Percentiles rank a stretch among this genome's conserved stretches.
Conservation (phyloP, 83 land plant species). For the Picea abies region DNA sequence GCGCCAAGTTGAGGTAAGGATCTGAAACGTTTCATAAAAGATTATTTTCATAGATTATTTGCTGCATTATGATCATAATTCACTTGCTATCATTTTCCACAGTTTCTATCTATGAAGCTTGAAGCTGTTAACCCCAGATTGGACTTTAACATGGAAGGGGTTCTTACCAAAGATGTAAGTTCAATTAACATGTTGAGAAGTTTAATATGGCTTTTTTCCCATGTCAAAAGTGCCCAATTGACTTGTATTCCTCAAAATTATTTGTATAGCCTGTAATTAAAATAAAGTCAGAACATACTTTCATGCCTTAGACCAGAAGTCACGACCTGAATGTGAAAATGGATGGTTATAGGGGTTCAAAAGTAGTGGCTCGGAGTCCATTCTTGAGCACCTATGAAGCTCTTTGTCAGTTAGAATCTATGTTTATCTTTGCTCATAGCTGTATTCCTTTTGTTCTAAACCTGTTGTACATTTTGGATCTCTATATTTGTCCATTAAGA, state of each 20-base stretch:
- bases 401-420: not conserved
- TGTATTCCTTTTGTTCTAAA: not conserved
- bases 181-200: not conserved
- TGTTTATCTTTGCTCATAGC: not conserved
- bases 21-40: not conserved
- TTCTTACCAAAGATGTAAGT: constrained; percentile 46
- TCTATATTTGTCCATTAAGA: not conserved
- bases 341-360: not conserved
- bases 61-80: not conserved
- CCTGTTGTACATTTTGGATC: not conserved
- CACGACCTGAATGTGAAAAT: not conserved
- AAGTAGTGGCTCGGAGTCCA: not conserved
- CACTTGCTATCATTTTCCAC: not conserved
- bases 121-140: constrained; percentile 51
- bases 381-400: not conserved
- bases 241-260: not conserved
- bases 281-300: not conserved
- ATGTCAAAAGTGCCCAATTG: not conserved
- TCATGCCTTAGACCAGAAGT: too few species aligned
- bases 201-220: not conserved
- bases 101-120: constrained; percentile 55
- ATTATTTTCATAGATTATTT: not conserved
- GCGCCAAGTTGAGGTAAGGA: constrained; percentile 12
- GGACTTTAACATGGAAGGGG: constrained; percentile 40
- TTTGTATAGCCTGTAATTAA: not conserved